These are phyloP conservation scores for Cercospora sesami DNA, from an alignment of 2,329 filamentous ascomycete genomes.

Conservation along the genomic window DNA sequence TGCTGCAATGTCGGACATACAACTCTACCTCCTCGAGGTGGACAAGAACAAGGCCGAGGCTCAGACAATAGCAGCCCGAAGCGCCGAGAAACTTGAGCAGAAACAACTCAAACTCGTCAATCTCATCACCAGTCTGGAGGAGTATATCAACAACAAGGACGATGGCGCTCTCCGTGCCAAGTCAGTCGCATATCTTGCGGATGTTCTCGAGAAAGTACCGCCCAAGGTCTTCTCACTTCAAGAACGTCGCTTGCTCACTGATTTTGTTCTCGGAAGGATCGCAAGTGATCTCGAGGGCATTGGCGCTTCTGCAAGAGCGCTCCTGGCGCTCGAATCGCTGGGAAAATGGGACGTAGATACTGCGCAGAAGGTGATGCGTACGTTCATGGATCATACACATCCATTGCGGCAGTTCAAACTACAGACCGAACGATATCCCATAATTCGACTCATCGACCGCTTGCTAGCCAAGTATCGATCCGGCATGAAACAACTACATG, in stretches of 20 bases:
- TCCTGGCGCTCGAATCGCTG: conserved; percentile 59
- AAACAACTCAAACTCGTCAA: conserved; percentile 62
- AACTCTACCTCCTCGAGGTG: conserved; percentile 54
- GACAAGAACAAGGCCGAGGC: conserved; percentile 52
- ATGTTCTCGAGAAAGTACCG: conserved; percentile 53
- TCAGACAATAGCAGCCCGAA: conserved; percentile 44
- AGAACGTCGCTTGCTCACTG: conserved; percentile 60
- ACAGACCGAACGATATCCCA: conserved; percentile 61
- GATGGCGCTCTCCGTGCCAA: conserved; percentile 61
- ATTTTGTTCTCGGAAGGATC: conserved; percentile 65
- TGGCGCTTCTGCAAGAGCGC: conserved; percentile 59
- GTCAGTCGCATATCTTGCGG: conserved; percentile 54
- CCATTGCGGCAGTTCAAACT: conserved; percentile 62
- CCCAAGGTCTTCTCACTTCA: conserved; percentile 60
- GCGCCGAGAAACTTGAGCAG: conserved; percentile 54
- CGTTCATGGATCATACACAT: conserved; percentile 54
- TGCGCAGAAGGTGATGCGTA: conserved; percentile 54
- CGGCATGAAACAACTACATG: conserved; percentile 57
- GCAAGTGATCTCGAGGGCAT: conserved; percentile 55
- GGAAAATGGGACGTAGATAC: conserved; percentile 61
- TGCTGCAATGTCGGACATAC: conserved; percentile 53
- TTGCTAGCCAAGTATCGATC: conserved; percentile 62
- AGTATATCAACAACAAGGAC: conserved; percentile 65
- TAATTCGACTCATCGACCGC: conserved; percentile 61
- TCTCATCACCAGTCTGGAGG: conserved; percentile 63